Base-by-base conservation (phyloP, 495 filamentous ascomycete species). In the Daldinia bambusicola region DNA sequence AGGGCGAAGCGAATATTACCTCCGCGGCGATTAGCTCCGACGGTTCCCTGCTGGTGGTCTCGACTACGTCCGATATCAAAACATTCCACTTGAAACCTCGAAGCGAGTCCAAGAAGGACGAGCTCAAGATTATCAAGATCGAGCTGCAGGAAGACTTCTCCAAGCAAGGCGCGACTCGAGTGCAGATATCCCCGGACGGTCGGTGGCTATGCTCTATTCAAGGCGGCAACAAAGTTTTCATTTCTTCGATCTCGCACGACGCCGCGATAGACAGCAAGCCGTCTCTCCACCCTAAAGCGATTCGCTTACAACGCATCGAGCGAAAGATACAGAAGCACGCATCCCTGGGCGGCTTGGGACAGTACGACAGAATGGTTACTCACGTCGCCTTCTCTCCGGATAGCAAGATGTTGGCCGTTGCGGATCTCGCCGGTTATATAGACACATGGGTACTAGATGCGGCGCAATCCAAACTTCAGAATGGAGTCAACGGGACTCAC, bases 1-100 rank as follows among this genome's bases (percentile, higher is more conserved):
- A 91, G 82, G 91, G 92, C 20, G 93, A 97, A 73, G 92, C 97
- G 64, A 92, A 92, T 67, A 96, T 98, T 57, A 90, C 92, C 14
- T 92, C 92, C 34, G 93, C 90, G 20, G 82, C 89, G 32, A 84
- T 98, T 40, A 92, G 89, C 34, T 70, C 81, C 6, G 88, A 93
- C 66, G 95, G 94, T 8, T 89, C 84, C 53, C 77, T 95, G 10
- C 85, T 99, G 20, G 89, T 89, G 31, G 86, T 94, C 26, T 86
- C 94, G 1, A 98, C 95, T 7, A 84, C 84, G 45, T 87, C 88
- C 5, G 90, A 91, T 50, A 81, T 96, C 52, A 97, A 95, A 75
- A 72, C 94, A 2, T 99, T 99, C 76, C 80, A 87, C 40, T 82
- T 95, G 37, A 77, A 79, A 68, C 61, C 74, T 55, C 71, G 76